A percentile compares a stretch with the other conserved stretches of the same genome.
These are phyloP conservation scores for Irineochytrium annulatum DNA, from an alignment of 192 early-diverging fungal species.

Conservation along the genomic window DNA sequence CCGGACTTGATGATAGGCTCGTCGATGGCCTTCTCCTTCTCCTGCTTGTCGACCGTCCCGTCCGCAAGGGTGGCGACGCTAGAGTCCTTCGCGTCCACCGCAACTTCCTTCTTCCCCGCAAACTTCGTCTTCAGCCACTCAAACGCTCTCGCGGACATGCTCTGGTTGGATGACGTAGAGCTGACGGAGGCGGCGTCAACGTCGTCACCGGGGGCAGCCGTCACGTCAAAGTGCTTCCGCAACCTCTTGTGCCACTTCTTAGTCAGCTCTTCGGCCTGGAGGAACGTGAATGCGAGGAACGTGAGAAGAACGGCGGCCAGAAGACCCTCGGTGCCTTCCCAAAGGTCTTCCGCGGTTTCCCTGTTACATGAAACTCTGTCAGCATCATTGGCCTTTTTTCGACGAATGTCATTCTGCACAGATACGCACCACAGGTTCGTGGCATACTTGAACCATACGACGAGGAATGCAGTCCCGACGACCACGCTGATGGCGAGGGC, in stretches of 20 bases:
- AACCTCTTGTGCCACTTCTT: constrained; percentile 70
- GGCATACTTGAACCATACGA: constrained; percentile 18
- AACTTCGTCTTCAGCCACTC: too few relatives aligned
- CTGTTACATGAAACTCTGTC: constrained; percentile 9
- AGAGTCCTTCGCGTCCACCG: too few relatives aligned
- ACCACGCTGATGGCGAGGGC: neutral
- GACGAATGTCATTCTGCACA: too few relatives aligned
- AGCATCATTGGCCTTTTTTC: too few relatives aligned
- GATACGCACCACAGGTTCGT: constrained; percentile 10
- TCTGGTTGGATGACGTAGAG: too few relatives aligned
- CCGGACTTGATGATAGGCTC: too few relatives aligned
- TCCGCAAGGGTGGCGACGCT: too few relatives aligned
- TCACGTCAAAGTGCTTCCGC: neutral
- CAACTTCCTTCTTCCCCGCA: too few relatives aligned
- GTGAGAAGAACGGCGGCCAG: constrained; percentile 70
- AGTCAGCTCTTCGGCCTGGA: constrained; percentile 64
- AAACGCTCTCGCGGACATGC: too few relatives aligned
- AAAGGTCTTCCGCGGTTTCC: constrained; percentile 49
- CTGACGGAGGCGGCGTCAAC: too few relatives aligned
- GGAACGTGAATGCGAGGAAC: constrained; percentile 68
- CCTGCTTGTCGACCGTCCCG: too few relatives aligned
- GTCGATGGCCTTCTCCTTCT: too few relatives aligned
- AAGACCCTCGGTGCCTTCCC: constrained; percentile 72
- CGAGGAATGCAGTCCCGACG: constrained; percentile 3
- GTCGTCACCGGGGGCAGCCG: neutral